Evolutionary conservation across 2,329 filamentous ascomycete species (phyloP).

Genomic region (Apiospora pterosperma): DNA sequence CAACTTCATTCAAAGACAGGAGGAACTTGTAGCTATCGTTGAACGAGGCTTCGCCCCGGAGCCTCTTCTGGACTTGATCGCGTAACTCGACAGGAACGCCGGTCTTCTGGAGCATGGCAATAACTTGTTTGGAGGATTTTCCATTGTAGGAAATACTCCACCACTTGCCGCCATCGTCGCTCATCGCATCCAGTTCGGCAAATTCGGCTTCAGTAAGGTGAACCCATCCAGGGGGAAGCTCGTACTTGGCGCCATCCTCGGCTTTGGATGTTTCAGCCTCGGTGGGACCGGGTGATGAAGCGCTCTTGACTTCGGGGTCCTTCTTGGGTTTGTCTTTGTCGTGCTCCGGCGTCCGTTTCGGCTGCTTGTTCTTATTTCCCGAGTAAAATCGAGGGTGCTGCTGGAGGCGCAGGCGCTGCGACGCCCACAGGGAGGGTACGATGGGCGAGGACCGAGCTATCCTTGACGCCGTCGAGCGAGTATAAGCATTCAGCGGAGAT

Average conservation of each 20-base stretch:
- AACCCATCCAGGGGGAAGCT: constrained; percentile 26
- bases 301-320: constrained; percentile 21
- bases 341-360: constrained; percentile 9
- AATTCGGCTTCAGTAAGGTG: constrained; percentile 20
- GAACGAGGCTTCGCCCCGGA: constrained; percentile 5
- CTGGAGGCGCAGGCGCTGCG: constrained; percentile 7
- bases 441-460: constrained; percentile 19
- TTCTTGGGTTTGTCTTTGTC: constrained; percentile 12
- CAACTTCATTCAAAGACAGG: constrained; percentile 14
- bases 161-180: neutral
- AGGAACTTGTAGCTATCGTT: constrained; percentile 14
- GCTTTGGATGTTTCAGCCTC: constrained; percentile 17
- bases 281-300: constrained; percentile 24
- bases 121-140: constrained; percentile 2
- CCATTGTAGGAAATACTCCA: neutral
- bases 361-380: constrained; percentile 14
- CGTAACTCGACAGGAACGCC: constrained; percentile 17
- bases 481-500: constrained; percentile 17
- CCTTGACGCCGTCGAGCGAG: constrained; percentile 20
- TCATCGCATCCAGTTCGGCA: neutral
- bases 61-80: constrained; percentile 12
- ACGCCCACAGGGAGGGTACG: constrained; percentile 20
- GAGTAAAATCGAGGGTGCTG: constrained; percentile 22
- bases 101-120: constrained; percentile 12
- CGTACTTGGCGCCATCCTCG: constrained; percentile 10